phyloP scores from a whole-genome alignment of 805 yeast genomes.

The Ogataea nitratoaversa region DNA sequence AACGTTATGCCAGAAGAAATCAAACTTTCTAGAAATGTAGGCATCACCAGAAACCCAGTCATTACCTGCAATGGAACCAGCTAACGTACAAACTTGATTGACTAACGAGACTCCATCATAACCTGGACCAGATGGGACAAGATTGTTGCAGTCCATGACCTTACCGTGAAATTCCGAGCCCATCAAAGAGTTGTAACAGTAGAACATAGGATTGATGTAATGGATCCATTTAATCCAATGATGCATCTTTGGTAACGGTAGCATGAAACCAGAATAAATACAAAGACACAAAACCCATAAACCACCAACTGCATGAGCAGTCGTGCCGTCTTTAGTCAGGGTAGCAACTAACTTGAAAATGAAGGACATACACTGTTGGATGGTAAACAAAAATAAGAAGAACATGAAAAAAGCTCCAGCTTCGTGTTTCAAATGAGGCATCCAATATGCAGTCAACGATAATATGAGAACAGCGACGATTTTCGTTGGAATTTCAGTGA shows the following conservation, averaged over 20 bases:
- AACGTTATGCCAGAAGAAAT: conserved; percentile 36
- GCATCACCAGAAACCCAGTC: conserved; percentile 31
- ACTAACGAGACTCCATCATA: conserved; percentile 39
- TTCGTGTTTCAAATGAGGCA: conserved; percentile 45
- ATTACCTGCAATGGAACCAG: conserved; percentile 40
- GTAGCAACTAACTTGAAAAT: conserved; percentile 53
- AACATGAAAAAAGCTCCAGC: conserved; percentile 56
- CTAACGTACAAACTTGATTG: conserved; percentile 45
- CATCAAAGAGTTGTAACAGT: conserved; percentile 49
- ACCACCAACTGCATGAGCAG: conserved; percentile 56
- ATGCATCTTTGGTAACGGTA: conserved; percentile 40
- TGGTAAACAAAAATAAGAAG: conserved; percentile 36
- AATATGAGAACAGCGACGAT: conserved; percentile 46
- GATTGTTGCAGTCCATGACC: conserved; percentile 45
- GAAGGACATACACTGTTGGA: conserved; percentile 50
- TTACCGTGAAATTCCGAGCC: conserved; percentile 54
- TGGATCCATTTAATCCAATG: conserved; percentile 60
- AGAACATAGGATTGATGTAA: conserved; percentile 44
- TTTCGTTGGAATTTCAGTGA: conserved; percentile 58
- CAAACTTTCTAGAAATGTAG: conserved; percentile 31
- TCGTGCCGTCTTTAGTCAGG: conserved; percentile 46
- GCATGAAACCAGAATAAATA: conserved; percentile 51
- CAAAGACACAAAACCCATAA: conserved; percentile 51
- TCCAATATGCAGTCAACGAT: conserved; percentile 45
- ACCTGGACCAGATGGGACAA: conserved; percentile 53